These are phyloP conservation scores for Brettanomyces anomalus DNA, from an alignment of 805 yeast species.

Conservation along the genomic window DNA sequence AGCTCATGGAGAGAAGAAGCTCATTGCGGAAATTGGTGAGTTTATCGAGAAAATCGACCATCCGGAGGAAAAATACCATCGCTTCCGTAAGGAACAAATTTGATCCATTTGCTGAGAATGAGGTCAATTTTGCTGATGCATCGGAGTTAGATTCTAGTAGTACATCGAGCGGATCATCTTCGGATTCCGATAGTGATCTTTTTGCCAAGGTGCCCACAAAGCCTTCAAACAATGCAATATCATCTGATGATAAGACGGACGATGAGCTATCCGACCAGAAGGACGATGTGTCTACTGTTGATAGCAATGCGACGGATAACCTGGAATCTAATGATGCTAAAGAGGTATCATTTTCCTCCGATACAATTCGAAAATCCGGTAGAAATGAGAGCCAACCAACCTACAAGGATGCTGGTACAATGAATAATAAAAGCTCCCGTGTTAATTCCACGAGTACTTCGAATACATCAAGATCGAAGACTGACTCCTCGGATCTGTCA, in stretches of 20 bases:
- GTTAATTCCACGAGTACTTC: background rate
- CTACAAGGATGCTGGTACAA: background rate
- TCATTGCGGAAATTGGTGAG: conserved; percentile 5
- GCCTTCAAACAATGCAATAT: background rate
- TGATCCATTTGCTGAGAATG: conserved; percentile 63
- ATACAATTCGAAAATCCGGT: too few relatives aligned
- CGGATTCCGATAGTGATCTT: conserved; percentile 44
- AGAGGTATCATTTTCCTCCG: too few relatives aligned
- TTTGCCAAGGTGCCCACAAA: conserved; percentile 43
- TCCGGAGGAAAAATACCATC: conserved; percentile 6
- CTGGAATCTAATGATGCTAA: too few relatives aligned
- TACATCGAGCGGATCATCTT: conserved; percentile 18
- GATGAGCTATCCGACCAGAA: background rate
- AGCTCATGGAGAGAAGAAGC: conserved; percentile 1
- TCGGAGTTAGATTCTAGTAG: conserved; percentile 43
- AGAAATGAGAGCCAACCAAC: background rate
- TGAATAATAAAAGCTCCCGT: background rate
- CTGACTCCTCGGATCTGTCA: conserved; percentile 1
- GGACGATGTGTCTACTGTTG: background rate
- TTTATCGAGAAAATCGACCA: conserved; percentile 8
- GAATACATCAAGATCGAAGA: background rate
- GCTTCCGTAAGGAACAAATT: conserved; percentile 7
- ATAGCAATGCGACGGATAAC: background rate
- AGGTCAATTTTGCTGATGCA: conserved; percentile 64
- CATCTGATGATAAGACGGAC: background rate